Conservation (phyloP, 805 yeast species). For the Naumovozyma baii region DNA sequence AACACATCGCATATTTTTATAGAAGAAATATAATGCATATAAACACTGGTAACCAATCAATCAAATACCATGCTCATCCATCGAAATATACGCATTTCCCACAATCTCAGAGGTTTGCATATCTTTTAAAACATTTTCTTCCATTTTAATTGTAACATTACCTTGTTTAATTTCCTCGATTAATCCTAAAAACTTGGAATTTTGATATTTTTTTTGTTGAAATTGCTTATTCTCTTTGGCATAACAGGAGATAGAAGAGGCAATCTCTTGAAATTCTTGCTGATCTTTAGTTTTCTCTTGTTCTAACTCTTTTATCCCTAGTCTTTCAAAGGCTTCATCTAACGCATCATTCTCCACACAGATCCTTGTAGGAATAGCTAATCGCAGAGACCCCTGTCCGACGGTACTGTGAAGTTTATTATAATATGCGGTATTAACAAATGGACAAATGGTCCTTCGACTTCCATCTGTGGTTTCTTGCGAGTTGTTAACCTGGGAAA, state of each 20-base stretch:
- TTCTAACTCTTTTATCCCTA: not conserved
- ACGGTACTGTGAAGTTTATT: too few relatives aligned
- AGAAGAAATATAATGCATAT: too few relatives aligned
- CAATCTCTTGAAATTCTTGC: constrained; percentile 3
- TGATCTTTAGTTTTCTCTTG: not conserved
- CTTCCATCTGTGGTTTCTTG: too few relatives aligned
- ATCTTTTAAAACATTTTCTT: constrained; percentile 15
- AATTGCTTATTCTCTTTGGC: not conserved
- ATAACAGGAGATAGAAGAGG: constrained; percentile 4
- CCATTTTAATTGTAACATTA: constrained; percentile 15
- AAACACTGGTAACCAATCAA: not conserved
- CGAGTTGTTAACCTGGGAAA: too few relatives aligned
- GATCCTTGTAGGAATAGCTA: too few relatives aligned
- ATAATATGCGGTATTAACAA: too few relatives aligned
- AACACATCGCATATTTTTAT: too few relatives aligned
- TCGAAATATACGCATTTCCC: constrained; percentile 20
- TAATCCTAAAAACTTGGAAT: constrained; percentile 22
- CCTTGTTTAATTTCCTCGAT: constrained; percentile 21
- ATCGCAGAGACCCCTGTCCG: too few relatives aligned
- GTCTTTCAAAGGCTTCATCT: not conserved
- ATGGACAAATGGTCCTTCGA: too few relatives aligned
- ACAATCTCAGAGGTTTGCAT: constrained; percentile 14
- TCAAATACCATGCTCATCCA: constrained; percentile 6
- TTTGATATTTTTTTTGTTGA: constrained; percentile 8
- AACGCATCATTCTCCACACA: constrained; percentile 1